Percentiles rank a stretch among this genome's conserved stretches.
These are phyloP conservation scores for Neospermospora avenae DNA, from an alignment of 2,329 filamentous ascomycete genomes.

Conservation along the genomic window DNA sequence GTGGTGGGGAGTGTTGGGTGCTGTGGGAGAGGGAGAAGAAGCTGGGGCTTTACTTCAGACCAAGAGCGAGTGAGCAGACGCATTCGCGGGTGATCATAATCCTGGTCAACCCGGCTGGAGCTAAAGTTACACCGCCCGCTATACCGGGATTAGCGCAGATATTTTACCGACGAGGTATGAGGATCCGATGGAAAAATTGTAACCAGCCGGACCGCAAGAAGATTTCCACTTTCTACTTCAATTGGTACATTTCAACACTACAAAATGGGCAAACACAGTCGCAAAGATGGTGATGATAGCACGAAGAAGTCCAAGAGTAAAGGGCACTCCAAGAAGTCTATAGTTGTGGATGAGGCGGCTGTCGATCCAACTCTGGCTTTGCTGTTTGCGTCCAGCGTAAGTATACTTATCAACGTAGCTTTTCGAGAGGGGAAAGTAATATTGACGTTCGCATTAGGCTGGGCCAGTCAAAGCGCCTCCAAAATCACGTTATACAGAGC, in stretches of 20 bases:
- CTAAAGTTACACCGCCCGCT: background rate
- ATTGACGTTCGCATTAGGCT: constrained; percentile 27
- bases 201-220: no score
- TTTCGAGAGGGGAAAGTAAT: constrained; percentile 2
- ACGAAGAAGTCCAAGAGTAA: constrained; percentile 23
- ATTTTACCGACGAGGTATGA: no score
- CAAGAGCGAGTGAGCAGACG: background rate
- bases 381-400: constrained; percentile 70
- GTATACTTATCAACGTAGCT: constrained; percentile 35
- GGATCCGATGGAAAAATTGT: background rate
- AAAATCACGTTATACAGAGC: constrained; percentile 34
- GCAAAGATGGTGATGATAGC: constrained; percentile 23
- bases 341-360: constrained; percentile 42
- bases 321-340: constrained; percentile 30
- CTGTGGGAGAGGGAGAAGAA: constrained; percentile 6
- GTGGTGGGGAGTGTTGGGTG: constrained; percentile 5
- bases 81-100: constrained; percentile 11
- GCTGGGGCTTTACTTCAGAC: background rate
- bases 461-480: constrained; percentile 37
- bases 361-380: constrained; percentile 68
- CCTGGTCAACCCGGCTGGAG: background rate
- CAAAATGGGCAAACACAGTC: constrained; percentile 34
- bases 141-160: background rate
- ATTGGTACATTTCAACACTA: constrained; percentile 1
- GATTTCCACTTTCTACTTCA: background rate